A percentile compares a stretch with the other conserved stretches of the same genome.
These are phyloP conservation scores for Castanopsis chinensis DNA, from an alignment of 306 rosid genomes.

Conservation along the genomic window DNA sequence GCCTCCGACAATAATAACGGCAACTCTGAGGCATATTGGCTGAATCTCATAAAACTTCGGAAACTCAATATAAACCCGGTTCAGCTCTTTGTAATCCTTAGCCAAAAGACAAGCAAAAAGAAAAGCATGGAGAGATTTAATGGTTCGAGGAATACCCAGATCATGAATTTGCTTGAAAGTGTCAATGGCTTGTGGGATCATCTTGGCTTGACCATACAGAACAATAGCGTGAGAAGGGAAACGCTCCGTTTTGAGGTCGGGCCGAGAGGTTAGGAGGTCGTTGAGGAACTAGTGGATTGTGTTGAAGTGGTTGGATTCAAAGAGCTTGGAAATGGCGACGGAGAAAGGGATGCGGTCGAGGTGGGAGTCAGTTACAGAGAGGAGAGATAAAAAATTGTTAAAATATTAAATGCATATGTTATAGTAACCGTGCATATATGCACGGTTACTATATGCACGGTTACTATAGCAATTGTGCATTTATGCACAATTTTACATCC, in stretches of 20 bases:
- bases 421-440: too few species aligned
- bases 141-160: constrained; percentile 40
- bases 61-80: constrained; percentile 55
- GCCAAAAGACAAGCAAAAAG: constrained; percentile 55
- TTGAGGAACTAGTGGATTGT: constrained; percentile 53
- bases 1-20: too few species aligned
- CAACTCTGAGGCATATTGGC: constrained; percentile 9
- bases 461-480: too few species aligned
- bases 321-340: constrained; percentile 57
- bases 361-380: constrained; percentile 35
- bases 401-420: too few species aligned
- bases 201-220: constrained; percentile 76
- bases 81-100: constrained; percentile 56
- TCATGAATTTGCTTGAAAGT: constrained; percentile 46
- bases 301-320: constrained; percentile 51
- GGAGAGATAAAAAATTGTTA: constrained; percentile 31
- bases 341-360: constrained; percentile 70
- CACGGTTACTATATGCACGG: too few species aligned
- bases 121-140: constrained; percentile 59
- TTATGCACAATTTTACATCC: too few species aligned
- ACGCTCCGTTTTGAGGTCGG: constrained; percentile 64
- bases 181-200: constrained; percentile 56
- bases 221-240: constrained; percentile 57
- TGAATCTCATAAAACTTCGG: constrained; percentile 51
- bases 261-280: constrained; percentile 46